Base-by-base conservation (phyloP, 2,329 filamentous ascomycete species). In the Iodosphaeria phyllophila region DNA sequence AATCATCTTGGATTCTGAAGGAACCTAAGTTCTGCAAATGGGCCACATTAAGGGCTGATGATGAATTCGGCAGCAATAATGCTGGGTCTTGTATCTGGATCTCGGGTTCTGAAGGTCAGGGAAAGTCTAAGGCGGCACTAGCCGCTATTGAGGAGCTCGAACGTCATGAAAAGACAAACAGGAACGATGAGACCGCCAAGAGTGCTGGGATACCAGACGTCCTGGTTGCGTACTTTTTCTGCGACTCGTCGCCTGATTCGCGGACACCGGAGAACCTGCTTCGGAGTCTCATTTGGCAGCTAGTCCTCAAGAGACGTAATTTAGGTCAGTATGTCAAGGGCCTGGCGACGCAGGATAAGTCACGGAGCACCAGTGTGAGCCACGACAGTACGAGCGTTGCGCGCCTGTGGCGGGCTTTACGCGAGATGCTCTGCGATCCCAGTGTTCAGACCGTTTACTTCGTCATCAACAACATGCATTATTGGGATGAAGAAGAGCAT, bases 171-270 rank as follows among this genome's bases (percentile, higher is more conserved):
- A 30, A 32, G 10, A 3, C 10, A 13, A 28, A 38, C 7, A 30
- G 34, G 5, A 37, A 37, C 3, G 31, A 43, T 22, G 37, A 41
- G 3, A 38, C 40, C 3, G n/a, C n/a, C n/a, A n/a, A n/a, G n/a
- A n/a, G n/a, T n/a, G n/a, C n/a, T n/a, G n/a, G n/a, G n/a, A n/a
- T n/a, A n/a, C n/a, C n/a, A n/a, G n/a, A n/a, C n/a, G 37, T 44
- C 11, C 33, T 52, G 2, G 34, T 54, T 4, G 48, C 48, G 0
- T 54, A 54, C 30, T 56, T 54, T 35, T 46, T 56, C 19, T 56
- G 52, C 24, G 51, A 52, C n/a, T 32, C 40, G 5, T 36, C 40
- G 0, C 23, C 37, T 1, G 51, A 54, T n/a, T 50, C 46, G 15
- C 46, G 37, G 6, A 48, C 48, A 1, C 49, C 52, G 1, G 52